These are phyloP conservation scores for Fusarium udum DNA, from an alignment of 2,329 filamentous ascomycete species.

Conservation along the genomic window DNA sequence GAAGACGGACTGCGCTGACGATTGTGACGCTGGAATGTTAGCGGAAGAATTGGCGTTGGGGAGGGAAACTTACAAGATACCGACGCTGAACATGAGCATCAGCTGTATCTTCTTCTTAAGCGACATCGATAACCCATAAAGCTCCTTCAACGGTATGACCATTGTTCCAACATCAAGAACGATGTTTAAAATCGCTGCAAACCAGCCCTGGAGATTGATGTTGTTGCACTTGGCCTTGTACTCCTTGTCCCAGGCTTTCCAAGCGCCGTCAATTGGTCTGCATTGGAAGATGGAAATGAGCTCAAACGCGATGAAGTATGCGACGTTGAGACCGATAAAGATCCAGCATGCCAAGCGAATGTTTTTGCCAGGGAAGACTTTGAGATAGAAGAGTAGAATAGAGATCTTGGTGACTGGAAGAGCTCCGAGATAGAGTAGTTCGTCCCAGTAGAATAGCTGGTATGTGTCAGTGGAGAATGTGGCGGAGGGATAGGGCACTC, in stretches of 20 bases:
- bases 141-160: constrained; percentile 2
- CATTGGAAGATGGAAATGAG: constrained; percentile 58
- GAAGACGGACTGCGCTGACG: constrained; percentile 11
- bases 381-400: constrained; percentile 16
- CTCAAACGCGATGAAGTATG: constrained; percentile 31
- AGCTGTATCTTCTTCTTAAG: constrained; percentile 18
- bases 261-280: constrained; percentile 57
- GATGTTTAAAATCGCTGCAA: constrained; percentile 60
- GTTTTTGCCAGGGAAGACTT: constrained; percentile 2
- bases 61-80: neutral
- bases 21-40: constrained; percentile 9
- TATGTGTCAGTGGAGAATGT: fast-evolving
- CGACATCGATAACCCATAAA: constrained; percentile 6
- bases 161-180: constrained; percentile 52
- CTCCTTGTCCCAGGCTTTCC: constrained; percentile 59
- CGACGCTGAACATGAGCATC: constrained; percentile 23
- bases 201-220: constrained; percentile 58
- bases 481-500: fast-evolving
- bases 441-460: constrained; percentile 17
- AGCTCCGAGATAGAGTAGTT: constrained; percentile 3
- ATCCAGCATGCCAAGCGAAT: constrained; percentile 6
- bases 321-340: constrained; percentile 26
- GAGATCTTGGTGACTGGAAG: constrained; percentile 9
- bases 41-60: fast-evolving
- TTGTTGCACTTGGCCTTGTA: constrained; percentile 57